Percentiles rank a stretch among this genome's conserved stretches.
These are phyloP conservation scores for Fraxinus angustifolia DNA, from an alignment of 305 asterid species.

Conservation along the genomic window DNA sequence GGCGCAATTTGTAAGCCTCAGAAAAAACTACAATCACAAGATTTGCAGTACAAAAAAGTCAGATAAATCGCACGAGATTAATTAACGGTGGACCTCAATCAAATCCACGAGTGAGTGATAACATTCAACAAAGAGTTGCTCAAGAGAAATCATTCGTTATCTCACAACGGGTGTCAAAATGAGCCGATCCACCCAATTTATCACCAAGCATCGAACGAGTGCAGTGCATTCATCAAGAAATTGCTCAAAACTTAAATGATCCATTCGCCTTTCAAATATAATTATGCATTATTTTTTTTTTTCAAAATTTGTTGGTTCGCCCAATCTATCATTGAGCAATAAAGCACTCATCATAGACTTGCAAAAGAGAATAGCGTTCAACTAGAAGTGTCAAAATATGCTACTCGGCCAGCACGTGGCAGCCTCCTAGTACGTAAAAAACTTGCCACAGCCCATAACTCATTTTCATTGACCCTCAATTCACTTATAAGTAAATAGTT, in stretches of 20 bases:
- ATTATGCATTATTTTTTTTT: too few species aligned
- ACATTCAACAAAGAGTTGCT: conserved; percentile 21
- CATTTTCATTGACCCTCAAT: not conserved
- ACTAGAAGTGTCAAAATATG: not conserved
- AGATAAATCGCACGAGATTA: conserved; percentile 30
- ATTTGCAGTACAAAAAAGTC: conserved; percentile 20
- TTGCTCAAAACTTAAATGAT: not conserved
- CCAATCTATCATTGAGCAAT: too few species aligned
- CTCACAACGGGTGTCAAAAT: not conserved
- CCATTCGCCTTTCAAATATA: too few species aligned
- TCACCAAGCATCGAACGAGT: too few species aligned
- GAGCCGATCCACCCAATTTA: not conserved
- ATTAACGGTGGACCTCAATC: conserved; percentile 53
- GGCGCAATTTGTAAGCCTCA: conserved; percentile 20
- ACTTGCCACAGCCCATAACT: not conserved
- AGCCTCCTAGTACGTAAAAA: not conserved
- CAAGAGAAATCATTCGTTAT: conserved; percentile 18
- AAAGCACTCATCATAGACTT: too few species aligned
- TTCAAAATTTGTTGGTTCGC: too few species aligned
- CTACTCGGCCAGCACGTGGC: not conserved
- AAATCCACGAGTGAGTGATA: conserved; percentile 39
- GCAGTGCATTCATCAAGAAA: not conserved
- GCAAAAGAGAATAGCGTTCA: not conserved
- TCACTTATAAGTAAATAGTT: not conserved
- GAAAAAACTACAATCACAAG: conserved; percentile 11